A percentile compares a stretch with the other conserved stretches of the same genome.
Evolutionary conservation across 768 basidiomycete species (phyloP).

Genomic region (Auriscalpium orientale): DNA sequence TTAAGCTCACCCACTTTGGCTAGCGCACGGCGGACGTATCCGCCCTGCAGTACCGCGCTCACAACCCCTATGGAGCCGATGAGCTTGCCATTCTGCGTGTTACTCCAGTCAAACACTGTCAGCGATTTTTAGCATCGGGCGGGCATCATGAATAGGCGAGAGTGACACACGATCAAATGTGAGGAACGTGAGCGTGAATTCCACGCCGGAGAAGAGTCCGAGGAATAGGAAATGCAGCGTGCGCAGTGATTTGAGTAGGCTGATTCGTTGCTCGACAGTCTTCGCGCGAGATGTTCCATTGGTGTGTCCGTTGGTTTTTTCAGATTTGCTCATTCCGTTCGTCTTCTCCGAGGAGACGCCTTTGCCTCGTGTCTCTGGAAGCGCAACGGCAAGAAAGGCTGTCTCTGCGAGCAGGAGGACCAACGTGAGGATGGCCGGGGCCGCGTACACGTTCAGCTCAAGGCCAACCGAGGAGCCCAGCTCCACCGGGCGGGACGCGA

Average conservation of each 20-base stretch:
- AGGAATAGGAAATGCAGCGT: slow-evolving; percentile 80
- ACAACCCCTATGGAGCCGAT: slow-evolving; percentile 86
- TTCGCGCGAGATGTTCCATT: slow-evolving; percentile 1
- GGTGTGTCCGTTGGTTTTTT: not conserved
- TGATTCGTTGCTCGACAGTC: slow-evolving; percentile 42
- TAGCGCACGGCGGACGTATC: slow-evolving; percentile 82
- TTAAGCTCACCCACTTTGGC: slow-evolving; percentile 68
- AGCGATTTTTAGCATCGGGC: not conserved
- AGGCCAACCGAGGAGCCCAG: slow-evolving; percentile 42
- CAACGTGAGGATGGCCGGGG: slow-evolving; percentile 81
- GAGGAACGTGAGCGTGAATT: slow-evolving; percentile 94
- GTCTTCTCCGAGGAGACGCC: slow-evolving; percentile 9
- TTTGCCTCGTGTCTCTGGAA: slow-evolving; percentile 78
- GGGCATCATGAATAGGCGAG: not conserved
- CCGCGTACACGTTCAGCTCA: slow-evolving; percentile 83
- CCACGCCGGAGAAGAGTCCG: slow-evolving; percentile 87
- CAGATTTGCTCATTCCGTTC: slow-evolving; percentile 6
- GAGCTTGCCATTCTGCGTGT: slow-evolving; percentile 79
- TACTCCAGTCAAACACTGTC: slow-evolving; percentile 82
- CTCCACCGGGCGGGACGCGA: slow-evolving; percentile 80
- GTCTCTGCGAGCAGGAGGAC: slow-evolving; percentile 76
- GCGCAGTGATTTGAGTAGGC: slow-evolving; percentile 51
- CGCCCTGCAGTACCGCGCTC: slow-evolving; percentile 86
- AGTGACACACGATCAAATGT: slow-evolving; percentile 71
- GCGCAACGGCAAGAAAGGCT: slow-evolving; percentile 56